Evolutionary conservation across 192 early-diverging fungal genomes (phyloP).

Genomic region (Mortierella alpina): DNA sequence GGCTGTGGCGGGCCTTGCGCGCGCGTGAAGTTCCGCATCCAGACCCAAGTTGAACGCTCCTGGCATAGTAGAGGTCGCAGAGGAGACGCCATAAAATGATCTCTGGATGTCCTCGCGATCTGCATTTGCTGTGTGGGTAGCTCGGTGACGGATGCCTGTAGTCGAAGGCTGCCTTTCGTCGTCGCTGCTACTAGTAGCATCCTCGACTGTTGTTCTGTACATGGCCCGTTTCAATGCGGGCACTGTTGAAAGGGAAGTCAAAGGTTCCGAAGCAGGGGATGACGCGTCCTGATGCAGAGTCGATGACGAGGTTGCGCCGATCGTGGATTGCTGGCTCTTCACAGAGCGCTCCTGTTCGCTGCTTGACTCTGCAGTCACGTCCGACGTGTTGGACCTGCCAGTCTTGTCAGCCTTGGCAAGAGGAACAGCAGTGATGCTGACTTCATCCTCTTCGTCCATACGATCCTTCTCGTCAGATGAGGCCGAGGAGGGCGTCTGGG

Average conservation of each 20-base stretch:
- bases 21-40: constrained; percentile 22
- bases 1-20: background rate
- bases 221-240: background rate
- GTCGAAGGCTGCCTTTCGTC: constrained; percentile 4
- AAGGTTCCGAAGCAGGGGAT: background rate
- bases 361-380: background rate
- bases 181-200: constrained; percentile 18
- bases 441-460: constrained; percentile 1
- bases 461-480: constrained; percentile 3
- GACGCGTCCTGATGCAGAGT: background rate
- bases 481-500: constrained; percentile 3
- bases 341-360: too few species aligned
- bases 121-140: background rate
- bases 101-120: constrained; percentile 4
- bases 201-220: constrained; percentile 47
- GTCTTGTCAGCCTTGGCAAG: background rate
- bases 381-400: background rate
- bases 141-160: constrained; percentile 19
- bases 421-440: background rate
- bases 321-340: too few species aligned
- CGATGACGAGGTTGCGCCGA: background rate
- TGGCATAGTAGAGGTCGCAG: constrained; percentile 35
- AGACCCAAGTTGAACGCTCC: constrained; percentile 33
- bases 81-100: constrained; percentile 4
- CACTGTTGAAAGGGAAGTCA: background rate